phyloP scores from a whole-genome alignment of 1,139 yeast genomes.

The Lodderomyces beijingensis region DNA sequence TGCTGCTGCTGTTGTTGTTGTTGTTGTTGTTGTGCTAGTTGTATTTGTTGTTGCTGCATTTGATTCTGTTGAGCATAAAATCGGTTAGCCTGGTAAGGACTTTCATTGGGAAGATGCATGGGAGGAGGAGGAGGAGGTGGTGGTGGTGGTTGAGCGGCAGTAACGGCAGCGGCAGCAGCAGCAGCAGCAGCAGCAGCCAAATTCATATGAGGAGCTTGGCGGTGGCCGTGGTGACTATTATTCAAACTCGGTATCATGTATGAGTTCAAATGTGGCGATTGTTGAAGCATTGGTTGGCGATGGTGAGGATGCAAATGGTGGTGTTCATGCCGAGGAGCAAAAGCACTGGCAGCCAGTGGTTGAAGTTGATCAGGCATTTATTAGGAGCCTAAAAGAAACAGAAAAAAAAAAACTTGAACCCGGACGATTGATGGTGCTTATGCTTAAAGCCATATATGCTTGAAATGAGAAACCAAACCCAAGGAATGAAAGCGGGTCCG shows the following conservation, averaged over 20 bases:
- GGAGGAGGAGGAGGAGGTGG: background rate
- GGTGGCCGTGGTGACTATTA: conserved; percentile 1
- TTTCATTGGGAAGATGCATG: background rate
- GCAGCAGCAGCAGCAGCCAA: too few species aligned
- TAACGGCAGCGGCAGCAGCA: background rate
- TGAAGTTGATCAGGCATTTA: background rate
- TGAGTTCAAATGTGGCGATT: background rate
- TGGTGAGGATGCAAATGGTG: background rate
- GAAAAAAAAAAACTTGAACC: too few species aligned
- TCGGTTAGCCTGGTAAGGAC: conserved; percentile 3
- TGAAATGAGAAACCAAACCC: too few species aligned
- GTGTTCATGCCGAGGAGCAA: too few species aligned
- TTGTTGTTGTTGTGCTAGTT: conserved; percentile 2
- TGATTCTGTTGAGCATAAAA: conserved; percentile 6
- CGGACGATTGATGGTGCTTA: too few species aligned
- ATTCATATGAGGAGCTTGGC: too few species aligned
- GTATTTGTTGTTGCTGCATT: conserved; percentile 3
- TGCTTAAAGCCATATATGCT: too few species aligned
- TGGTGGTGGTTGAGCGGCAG: conserved; percentile 2
- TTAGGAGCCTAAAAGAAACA: too few species aligned
- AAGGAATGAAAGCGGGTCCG: too few species aligned
- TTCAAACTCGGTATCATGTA: background rate
- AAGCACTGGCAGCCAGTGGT: background rate
- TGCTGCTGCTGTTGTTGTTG: conserved; percentile 1
- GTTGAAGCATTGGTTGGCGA: background rate